Base-by-base conservation (phyloP, 2,329 filamentous ascomycete genomes). In the Penicillium hesseltinei region DNA sequence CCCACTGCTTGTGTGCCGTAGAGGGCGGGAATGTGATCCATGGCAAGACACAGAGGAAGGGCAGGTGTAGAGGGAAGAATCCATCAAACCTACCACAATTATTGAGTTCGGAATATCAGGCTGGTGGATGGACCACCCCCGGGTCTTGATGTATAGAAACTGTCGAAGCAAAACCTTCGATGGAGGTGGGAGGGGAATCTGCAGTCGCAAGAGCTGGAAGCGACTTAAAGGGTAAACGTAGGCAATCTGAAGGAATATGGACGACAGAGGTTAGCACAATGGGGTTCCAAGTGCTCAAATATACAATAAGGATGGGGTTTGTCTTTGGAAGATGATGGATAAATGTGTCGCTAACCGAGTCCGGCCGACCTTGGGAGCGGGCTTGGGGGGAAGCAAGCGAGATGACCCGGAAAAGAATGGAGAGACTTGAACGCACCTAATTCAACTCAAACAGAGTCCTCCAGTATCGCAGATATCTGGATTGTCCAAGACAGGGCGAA, bases 41-140 rank as follows among this genome's bases (percentile, higher is more conserved):
- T 65, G 62, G 54, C 67, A 60, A 62, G 64, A 62, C 61, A 63
- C 62, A 64, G 59, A 62, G 54, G 57, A 61, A 65, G 65, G 63
- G 58, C 59, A 62, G 56, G 55, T 60, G 58, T 62, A 61, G 55
- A 63, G 59, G 63, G 69, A 61, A 66, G 65, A 66, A 66, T 70
- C 69, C 67, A 69, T 71, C 71, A 54, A 68, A 75, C 73, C 70
- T 73, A 74, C 70, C 71, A 70, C 71, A 69, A 65, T 57, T 66
- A 64, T 66, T 60, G 65, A 56, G 61, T 60, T 63, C 66, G 62
- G 69, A 55, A 57, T 61, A 53, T 53, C 61, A 61, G 58, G 61
- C 57, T 60, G 59, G 64, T 67, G 69, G 69, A 70, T 67, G 65
- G 63, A 65, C 63, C 66, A 71, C 69, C 65, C 61, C 66, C 68